A percentile compares a stretch with the other conserved stretches of the same genome.
These are phyloP conservation scores for Fusarium pseudoanthophilum DNA, from an alignment of 2,329 filamentous ascomycete species.

Conservation along the genomic window DNA sequence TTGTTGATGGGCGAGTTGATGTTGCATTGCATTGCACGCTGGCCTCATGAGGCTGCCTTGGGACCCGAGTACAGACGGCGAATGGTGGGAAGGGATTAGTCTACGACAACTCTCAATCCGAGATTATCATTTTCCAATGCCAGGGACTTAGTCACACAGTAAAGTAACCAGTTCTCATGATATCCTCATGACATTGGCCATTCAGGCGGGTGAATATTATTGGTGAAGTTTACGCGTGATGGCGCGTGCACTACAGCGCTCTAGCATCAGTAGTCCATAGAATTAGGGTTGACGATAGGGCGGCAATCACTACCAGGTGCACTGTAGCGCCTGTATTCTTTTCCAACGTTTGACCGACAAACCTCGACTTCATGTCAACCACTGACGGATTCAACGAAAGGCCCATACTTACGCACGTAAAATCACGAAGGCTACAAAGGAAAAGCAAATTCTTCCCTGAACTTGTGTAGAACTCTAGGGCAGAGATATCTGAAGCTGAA, in stretches of 20 bases:
- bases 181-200: neutral
- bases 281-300: neutral
- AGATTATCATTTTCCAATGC: neutral
- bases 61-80: neutral
- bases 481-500: neutral
- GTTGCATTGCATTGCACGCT: neutral
- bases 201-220: neutral
- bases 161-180: no score
- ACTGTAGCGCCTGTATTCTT: neutral
- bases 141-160: no score
- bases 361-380: neutral
- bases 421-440: neutral
- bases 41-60: neutral
- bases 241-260: neutral
- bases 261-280: neutral
- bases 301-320: neutral
- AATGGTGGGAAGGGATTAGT: neutral
- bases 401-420: neutral
- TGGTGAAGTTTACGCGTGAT: neutral
- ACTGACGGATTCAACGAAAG: no score
- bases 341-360: neutral
- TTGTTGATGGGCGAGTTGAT: neutral
- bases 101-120: neutral
- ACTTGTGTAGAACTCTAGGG: neutral
- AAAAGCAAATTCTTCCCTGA: fast-evolving